Percentiles rank a stretch among this genome's conserved stretches.
Conservation (phyloP, 495 filamentous ascomycete species). For the Apiosordaria backusii region DNA sequence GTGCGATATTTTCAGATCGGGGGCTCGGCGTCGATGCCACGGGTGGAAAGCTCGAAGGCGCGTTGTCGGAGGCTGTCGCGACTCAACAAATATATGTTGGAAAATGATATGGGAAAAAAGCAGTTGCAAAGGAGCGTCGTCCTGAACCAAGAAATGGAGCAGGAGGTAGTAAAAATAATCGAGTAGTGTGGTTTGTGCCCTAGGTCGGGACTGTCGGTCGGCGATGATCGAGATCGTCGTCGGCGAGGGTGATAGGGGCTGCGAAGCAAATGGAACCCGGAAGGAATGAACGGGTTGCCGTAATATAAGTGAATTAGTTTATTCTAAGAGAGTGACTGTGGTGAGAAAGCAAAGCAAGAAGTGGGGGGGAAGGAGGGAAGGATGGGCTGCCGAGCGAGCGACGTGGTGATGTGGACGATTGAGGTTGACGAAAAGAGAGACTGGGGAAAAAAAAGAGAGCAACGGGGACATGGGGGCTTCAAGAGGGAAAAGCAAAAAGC, state of each 20-base stretch:
- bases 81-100: slow-evolving; percentile 11
- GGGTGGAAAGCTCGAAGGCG: no score
- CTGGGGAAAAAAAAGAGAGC: slow-evolving; percentile 29
- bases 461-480: slow-evolving; percentile 34
- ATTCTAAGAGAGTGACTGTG: slow-evolving; percentile 44
- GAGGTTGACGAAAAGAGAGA: slow-evolving; percentile 35
- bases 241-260: slow-evolving; percentile 18
- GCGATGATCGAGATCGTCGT: slow-evolving; percentile 1
- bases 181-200: neutral
- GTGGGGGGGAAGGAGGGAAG: slow-evolving; percentile 31
- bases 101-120: slow-evolving; percentile 24
- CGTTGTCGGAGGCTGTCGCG: neutral
- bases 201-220: neutral
- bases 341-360: slow-evolving; percentile 38
- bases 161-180: slow-evolving; percentile 25
- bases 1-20: neutral
- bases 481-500: slow-evolving; percentile 31
- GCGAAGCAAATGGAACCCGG: slow-evolving; percentile 34
- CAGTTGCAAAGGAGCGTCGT: slow-evolving; percentile 35
- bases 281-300: slow-evolving; percentile 40
- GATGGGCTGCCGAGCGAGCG: slow-evolving; percentile 26
- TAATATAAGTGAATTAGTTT: slow-evolving; percentile 20
- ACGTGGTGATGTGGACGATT: slow-evolving; percentile 33
- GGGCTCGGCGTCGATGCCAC: no score
- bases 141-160: slow-evolving; percentile 26